Conservation (phyloP, 2,329 filamentous ascomycete genomes). For the Sclerotinia minor region DNA sequence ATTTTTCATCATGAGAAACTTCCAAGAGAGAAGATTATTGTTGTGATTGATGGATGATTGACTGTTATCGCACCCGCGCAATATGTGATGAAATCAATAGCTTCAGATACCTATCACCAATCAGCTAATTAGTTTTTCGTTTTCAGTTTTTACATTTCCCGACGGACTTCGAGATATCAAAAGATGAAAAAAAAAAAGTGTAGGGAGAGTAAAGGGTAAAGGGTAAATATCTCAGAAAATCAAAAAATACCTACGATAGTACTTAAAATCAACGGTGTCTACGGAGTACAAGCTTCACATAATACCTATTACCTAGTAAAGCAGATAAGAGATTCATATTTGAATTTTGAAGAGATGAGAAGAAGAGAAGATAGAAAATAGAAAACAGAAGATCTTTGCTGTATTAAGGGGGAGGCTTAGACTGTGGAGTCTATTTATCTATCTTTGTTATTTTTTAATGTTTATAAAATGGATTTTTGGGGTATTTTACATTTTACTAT, state of each 20-base stretch:
- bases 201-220: too few relatives aligned
- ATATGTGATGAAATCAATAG: constrained; percentile 10
- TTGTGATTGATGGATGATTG: neutral
- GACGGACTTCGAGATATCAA: neutral
- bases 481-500: too few relatives aligned
- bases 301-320: neutral
- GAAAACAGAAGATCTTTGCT: neutral
- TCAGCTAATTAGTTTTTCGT: too few relatives aligned
- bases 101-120: neutral
- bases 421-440: neutral
- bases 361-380: too few relatives aligned
- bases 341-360: too few relatives aligned
- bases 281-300: neutral
- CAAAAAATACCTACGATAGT: too few relatives aligned
- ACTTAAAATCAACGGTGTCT: neutral
- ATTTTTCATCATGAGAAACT: neutral
- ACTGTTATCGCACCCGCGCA: neutral
- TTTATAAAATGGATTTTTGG: too few relatives aligned
- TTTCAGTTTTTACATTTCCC: neutral
- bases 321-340: too few relatives aligned
- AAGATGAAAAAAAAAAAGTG: neutral
- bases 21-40: neutral
- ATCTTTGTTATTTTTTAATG: too few relatives aligned
- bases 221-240: neutral
- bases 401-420: constrained; percentile 21